These are phyloP conservation scores for Aureobasidium sp. DNA, from an alignment of 2,329 filamentous ascomycete species.

Conservation along the genomic window DNA sequence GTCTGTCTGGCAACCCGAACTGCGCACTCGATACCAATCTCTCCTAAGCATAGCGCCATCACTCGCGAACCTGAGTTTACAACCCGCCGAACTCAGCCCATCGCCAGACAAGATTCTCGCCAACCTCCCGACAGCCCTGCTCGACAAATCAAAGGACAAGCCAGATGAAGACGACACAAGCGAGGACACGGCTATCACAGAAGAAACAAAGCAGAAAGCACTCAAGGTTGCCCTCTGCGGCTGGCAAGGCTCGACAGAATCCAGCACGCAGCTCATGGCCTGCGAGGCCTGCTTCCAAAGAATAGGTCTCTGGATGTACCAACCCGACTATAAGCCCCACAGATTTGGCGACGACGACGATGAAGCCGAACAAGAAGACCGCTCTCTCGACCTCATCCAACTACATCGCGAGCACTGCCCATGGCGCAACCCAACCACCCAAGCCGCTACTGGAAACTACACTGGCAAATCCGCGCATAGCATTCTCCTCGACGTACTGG, in stretches of 20 bases:
- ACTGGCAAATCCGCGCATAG: conserved; percentile 27
- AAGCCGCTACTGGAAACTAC: conserved; percentile 29
- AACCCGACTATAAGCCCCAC: conserved; percentile 46
- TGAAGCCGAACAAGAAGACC: conserved; percentile 34
- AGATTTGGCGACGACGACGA: conserved; percentile 24
- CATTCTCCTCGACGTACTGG: conserved; percentile 27
- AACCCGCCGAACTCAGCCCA: conserved; percentile 20
- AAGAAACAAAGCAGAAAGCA: conserved; percentile 19
- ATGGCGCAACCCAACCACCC: conserved; percentile 29
- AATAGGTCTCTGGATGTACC: conserved; percentile 88
- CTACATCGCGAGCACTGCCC: conserved; percentile 34
- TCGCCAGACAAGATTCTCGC: conserved; percentile 21
- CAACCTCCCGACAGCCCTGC: conserved; percentile 24
- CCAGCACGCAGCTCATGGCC: conserved; percentile 64
- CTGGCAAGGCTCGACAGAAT: conserved; percentile 48
- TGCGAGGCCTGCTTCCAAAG: conserved; percentile 84
- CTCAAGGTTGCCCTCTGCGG: conserved; percentile 38
- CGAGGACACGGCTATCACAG: not conserved
- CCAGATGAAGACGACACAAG: not conserved
- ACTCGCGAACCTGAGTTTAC: conserved; percentile 19
- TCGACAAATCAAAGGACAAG: conserved; percentile 17
- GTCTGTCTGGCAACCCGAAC: conserved; percentile 28
- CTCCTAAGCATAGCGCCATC: conserved; percentile 23
- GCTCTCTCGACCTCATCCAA: conserved; percentile 26
- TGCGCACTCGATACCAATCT: conserved; percentile 26